Conservation (phyloP, 2,329 filamentous ascomycete species). For the Cladorrhinum sp. region DNA sequence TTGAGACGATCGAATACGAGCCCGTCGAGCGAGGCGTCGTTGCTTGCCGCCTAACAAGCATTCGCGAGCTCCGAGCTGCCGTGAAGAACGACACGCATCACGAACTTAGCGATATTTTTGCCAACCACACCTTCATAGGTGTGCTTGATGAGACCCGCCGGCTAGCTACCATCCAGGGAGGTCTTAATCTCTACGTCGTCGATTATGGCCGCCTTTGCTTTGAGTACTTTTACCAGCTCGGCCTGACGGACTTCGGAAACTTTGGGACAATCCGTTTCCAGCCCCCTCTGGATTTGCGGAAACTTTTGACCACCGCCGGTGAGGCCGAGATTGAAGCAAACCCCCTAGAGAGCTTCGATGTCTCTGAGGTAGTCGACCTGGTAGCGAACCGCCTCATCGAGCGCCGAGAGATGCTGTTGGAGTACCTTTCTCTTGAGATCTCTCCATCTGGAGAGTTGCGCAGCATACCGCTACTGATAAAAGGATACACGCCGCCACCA, state of each 20-base stretch:
- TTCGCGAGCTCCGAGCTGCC: conserved; percentile 77
- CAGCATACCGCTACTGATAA: conserved; percentile 79
- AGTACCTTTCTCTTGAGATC: conserved; percentile 89
- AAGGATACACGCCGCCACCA: conserved; percentile 82
- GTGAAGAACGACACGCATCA: conserved; percentile 82
- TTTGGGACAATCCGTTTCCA: conserved; percentile 81
- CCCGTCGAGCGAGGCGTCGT: conserved; percentile 65
- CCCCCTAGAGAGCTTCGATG: conserved; percentile 58
- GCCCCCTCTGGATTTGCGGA: conserved; percentile 67
- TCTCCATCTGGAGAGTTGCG: conserved; percentile 72
- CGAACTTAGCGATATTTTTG: conserved; percentile 81
- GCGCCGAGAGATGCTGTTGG: conserved; percentile 78
- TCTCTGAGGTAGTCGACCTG: conserved; percentile 61
- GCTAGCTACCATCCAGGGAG: conserved; percentile 88
- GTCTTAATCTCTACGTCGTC: conserved; percentile 85
- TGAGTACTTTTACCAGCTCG: conserved; percentile 95
- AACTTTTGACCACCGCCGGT: conserved; percentile 70
- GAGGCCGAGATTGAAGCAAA: conserved; percentile 38
- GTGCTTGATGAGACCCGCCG: conserved; percentile 84
- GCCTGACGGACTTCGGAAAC: conserved; percentile 92
- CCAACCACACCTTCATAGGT: conserved; percentile 87
- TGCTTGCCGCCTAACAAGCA: conserved; percentile 72
- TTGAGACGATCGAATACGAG: conserved; percentile 66
- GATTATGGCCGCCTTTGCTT: conserved; percentile 86
- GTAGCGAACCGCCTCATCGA: conserved; percentile 69